phyloP scores from a whole-genome alignment of 192 early-diverging fungal species.

The Backusella tuberculispora region DNA sequence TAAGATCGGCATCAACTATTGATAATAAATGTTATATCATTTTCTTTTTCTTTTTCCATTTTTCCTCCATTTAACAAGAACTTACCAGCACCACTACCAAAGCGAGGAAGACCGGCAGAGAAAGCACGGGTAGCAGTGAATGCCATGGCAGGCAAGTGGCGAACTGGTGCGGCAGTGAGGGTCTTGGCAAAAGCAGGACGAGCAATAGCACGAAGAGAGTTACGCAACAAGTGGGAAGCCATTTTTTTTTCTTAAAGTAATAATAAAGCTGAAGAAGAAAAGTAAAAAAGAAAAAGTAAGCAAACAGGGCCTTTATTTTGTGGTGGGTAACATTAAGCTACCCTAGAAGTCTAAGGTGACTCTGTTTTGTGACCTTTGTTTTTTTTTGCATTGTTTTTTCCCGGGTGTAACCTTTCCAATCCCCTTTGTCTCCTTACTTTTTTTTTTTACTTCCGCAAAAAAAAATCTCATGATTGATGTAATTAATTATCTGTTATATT shows the following conservation, averaged over 20 bases:
- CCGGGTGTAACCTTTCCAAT: too few relatives aligned
- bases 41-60: background rate
- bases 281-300: too few relatives aligned
- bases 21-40: background rate
- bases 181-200: slow-evolving; percentile 19
- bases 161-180: background rate
- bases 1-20: slow-evolving; percentile 69
- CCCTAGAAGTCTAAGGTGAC: background rate
- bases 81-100: slow-evolving; percentile 24
- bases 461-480: too few relatives aligned
- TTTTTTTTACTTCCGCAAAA: too few relatives aligned
- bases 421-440: too few relatives aligned
- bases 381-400: slow-evolving; percentile 28
- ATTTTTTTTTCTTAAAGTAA: slow-evolving; percentile 6
- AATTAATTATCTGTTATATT: too few relatives aligned
- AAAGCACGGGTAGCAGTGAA: slow-evolving; percentile 27
- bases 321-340: background rate
- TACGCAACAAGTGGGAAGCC: slow-evolving; percentile 28
- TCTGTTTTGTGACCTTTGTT: slow-evolving; percentile 4
- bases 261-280: background rate
- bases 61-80: background rate
- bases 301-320: background rate
- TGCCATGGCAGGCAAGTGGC: slow-evolving; percentile 10
- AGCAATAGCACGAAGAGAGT: slow-evolving; percentile 25
- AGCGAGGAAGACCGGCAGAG: slow-evolving; percentile 11